phyloP scores from a whole-genome alignment of 768 basidiomycete species.

The Rhodocollybia butyracea region DNA sequence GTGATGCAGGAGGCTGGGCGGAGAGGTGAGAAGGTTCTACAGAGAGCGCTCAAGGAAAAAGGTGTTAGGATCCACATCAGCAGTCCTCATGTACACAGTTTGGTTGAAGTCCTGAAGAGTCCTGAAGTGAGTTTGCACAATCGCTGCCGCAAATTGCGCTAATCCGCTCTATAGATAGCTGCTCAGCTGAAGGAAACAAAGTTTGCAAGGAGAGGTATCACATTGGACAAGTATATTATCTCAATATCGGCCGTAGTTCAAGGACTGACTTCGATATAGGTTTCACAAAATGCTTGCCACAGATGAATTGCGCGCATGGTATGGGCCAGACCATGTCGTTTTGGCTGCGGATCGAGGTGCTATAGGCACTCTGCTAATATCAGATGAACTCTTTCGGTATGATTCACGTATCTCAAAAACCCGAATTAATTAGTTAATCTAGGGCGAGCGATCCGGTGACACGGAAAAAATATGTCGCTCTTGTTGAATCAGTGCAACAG shows the following conservation, averaged over 20 bases:
- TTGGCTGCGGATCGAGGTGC: conserved; percentile 92
- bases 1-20: conserved; percentile 78
- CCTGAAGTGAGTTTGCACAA: conserved; percentile 64
- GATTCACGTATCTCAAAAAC: conserved; percentile 12
- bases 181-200: conserved; percentile 89
- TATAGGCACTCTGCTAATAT: conserved; percentile 90
- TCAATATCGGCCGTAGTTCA: neutral
- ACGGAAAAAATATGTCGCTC: conserved; percentile 78
- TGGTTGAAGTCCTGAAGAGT: conserved; percentile 91
- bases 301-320: conserved; percentile 98
- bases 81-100: conserved; percentile 92
- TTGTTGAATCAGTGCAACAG: conserved; percentile 86
- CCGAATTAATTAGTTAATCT: conserved; percentile 1
- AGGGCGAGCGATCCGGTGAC: conserved; percentile 79
- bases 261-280: conserved; percentile 36
- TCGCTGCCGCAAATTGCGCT: neutral
- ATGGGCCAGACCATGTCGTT: conserved; percentile 91
- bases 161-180: conserved; percentile 46
- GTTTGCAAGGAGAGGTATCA: conserved; percentile 89
- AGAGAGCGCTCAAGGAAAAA: conserved; percentile 75
- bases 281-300: conserved; percentile 97
- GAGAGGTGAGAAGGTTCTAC: conserved; percentile 80
- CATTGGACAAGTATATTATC: conserved; percentile 72
- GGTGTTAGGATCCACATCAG: conserved; percentile 88
- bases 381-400: conserved; percentile 90